These are phyloP conservation scores for Diaporthe ilicicola DNA, from an alignment of 2,329 filamentous ascomycete species.

Conservation along the genomic window DNA sequence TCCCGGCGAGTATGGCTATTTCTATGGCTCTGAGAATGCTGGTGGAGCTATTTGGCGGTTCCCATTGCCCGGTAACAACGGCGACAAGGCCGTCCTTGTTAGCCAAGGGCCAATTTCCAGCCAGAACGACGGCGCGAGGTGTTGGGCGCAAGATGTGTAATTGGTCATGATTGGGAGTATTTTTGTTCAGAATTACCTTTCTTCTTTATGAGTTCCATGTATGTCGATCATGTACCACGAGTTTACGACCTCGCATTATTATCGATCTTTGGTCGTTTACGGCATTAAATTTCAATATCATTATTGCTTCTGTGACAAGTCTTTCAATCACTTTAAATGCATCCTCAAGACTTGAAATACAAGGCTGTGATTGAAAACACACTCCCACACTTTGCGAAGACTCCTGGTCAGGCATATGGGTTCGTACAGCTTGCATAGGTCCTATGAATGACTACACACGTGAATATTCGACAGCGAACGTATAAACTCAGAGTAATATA, in stretches of 20 bases:
- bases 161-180: background rate
- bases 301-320: background rate
- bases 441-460: no score
- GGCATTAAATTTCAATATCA: background rate
- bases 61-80: background rate
- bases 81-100: background rate
- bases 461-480: no score
- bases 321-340: background rate
- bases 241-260: background rate
- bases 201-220: background rate
- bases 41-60: background rate
- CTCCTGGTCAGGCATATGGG: no score
- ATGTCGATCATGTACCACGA: background rate
- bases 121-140: conserved; percentile 10
- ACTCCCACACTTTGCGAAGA: no score
- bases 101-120: background rate
- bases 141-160: background rate
- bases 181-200: background rate
- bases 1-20: conserved; percentile 1
- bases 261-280: background rate
- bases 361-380: no score
- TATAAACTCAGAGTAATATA: no score
- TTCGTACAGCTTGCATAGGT: no score
- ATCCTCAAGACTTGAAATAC: no score
- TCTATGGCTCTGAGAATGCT: background rate